phyloP scores from a whole-genome alignment of 2,329 filamentous ascomycete genomes.

The Plectosphaerella cucumerina region DNA sequence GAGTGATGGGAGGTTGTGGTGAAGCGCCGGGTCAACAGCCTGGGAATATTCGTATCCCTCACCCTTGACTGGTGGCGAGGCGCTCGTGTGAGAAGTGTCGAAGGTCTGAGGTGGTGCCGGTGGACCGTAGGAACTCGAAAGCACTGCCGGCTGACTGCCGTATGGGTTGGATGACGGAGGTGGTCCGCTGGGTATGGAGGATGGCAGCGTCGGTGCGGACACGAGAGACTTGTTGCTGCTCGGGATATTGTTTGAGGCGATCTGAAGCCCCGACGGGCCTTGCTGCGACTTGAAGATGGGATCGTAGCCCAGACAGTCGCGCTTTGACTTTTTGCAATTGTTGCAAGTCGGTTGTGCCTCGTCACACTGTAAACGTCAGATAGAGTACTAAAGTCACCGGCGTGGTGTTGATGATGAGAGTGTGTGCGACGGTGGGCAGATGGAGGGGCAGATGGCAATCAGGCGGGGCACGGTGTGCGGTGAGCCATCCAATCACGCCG shows the following conservation, averaged over 20 bases:
- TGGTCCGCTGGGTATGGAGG: slow-evolving; percentile 23
- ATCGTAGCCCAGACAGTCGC: slow-evolving; percentile 82
- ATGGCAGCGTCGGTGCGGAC: slow-evolving; percentile 26
- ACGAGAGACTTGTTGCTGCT: slow-evolving; percentile 12
- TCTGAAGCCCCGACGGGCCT: slow-evolving; percentile 68
- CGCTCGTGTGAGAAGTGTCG: slow-evolving; percentile 21
- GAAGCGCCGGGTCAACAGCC: slow-evolving; percentile 64
- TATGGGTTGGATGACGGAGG: slow-evolving; percentile 31
- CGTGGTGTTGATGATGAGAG: slow-evolving; percentile 7
- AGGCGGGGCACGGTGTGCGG: background rate
- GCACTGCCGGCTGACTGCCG: slow-evolving; percentile 30
- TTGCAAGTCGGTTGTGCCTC: slow-evolving; percentile 90
- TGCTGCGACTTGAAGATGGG: slow-evolving; percentile 77
- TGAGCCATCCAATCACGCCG: background rate
- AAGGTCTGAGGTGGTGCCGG: background rate
- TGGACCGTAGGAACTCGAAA: slow-evolving; percentile 13
- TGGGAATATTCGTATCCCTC: slow-evolving; percentile 52
- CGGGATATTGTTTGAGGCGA: slow-evolving; percentile 50
- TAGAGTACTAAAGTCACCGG: slow-evolving; percentile 11
- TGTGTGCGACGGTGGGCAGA: background rate
- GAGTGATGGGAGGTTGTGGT: slow-evolving; percentile 27
- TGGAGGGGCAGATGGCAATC: background rate
- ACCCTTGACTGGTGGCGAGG: slow-evolving; percentile 25
- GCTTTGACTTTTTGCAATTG: slow-evolving; percentile 85
- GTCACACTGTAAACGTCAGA: slow-evolving; percentile 67